These are phyloP conservation scores for Epichloe sibirici DNA, from an alignment of 2,329 filamentous ascomycete genomes.

Conservation along the genomic window DNA sequence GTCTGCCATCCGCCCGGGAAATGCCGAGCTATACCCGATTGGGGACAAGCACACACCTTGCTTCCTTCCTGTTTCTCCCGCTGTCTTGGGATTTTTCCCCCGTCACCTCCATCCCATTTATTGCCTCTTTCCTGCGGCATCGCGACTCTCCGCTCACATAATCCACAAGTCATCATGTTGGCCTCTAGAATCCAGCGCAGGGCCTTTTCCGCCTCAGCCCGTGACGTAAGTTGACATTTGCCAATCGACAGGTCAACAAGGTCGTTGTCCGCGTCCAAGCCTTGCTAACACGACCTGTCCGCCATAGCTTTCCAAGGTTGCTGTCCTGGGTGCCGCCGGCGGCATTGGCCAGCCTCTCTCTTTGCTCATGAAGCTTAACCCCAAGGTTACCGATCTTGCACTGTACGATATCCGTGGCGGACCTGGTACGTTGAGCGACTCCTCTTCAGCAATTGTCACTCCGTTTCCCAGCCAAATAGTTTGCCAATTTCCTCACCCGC, in stretches of 20 bases:
- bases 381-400: constrained; percentile 81
- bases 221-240: constrained; percentile 46
- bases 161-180: constrained; percentile 49
- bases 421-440: constrained; percentile 55
- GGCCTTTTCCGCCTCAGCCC: constrained; percentile 69
- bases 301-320: constrained; percentile 82
- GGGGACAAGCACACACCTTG: not conserved
- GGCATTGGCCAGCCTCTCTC: constrained; percentile 98
- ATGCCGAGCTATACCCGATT: constrained; percentile 13
- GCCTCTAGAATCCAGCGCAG: constrained; percentile 59
- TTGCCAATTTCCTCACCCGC: constrained; percentile 7
- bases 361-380: constrained; percentile 97
- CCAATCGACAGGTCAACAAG: not conserved
- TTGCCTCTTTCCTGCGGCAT: constrained; percentile 9
- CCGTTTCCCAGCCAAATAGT: not conserved
- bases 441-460: not conserved
- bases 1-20: constrained; percentile 6
- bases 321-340: constrained; percentile 91
- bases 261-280: not conserved
- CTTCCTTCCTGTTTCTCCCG: constrained; percentile 3
- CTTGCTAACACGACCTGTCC: constrained; percentile 4
- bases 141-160: constrained; percentile 9
- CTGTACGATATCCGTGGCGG: constrained; percentile 96
- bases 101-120: constrained; percentile 7
- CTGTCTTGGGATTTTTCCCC: constrained; percentile 9